phyloP scores from a whole-genome alignment of 2,329 filamentous ascomycete species.

The Metarhizium anisopliae region DNA sequence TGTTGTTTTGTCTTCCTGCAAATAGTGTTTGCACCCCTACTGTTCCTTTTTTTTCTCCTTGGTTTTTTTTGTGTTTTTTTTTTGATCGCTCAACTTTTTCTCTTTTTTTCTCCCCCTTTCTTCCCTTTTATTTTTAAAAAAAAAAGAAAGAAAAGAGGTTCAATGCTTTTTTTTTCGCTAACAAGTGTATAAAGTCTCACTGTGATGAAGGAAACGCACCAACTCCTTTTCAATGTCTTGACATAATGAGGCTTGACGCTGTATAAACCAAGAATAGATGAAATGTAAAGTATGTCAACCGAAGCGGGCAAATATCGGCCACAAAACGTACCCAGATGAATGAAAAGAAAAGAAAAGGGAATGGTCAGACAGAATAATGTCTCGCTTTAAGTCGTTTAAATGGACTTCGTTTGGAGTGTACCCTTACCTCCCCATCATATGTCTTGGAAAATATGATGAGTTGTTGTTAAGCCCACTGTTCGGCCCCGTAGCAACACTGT shows the following conservation, averaged over 20 bases:
- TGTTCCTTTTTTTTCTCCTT: not conserved
- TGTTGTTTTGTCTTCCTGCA: not conserved
- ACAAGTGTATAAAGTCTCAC: not conserved
- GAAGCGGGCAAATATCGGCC: not conserved
- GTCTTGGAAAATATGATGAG: conserved; percentile 19
- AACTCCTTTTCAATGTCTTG: not conserved
- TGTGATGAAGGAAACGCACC: not conserved
- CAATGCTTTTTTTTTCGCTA: not conserved
- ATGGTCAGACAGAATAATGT: not conserved
- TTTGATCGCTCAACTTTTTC: not conserved
- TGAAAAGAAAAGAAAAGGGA: not conserved
- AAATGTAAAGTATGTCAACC: not conserved
- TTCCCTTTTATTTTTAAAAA: not conserved
- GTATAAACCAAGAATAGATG: not conserved
- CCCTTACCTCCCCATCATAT: conserved; percentile 25
- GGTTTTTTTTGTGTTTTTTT: not conserved
- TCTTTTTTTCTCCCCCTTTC: not conserved
- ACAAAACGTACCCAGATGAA: not conserved
- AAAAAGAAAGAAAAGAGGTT: no score
- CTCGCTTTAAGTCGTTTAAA: no score
- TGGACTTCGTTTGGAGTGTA: not conserved
- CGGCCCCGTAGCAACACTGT: conserved; percentile 12
- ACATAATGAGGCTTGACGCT: not conserved
- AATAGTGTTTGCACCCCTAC: not conserved
- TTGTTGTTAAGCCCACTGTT: conserved; percentile 11